Evolutionary conservation across 805 yeast genomes (phyloP).

Genomic region (Saccharomycopsis schoenii): DNA sequence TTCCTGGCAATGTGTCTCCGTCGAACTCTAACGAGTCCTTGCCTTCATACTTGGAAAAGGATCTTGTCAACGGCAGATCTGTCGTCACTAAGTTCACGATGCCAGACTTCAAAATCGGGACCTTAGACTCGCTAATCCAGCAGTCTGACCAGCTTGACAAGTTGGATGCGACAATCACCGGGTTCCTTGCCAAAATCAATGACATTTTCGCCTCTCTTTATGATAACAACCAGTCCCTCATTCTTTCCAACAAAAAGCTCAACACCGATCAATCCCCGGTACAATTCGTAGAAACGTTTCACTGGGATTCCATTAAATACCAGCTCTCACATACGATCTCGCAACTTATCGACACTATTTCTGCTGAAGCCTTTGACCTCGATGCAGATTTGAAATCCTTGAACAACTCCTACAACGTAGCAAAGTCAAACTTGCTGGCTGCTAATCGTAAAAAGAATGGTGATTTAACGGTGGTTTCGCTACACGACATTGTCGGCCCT

Average conservation of each 20-base stretch:
- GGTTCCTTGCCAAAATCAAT: constrained; percentile 60
- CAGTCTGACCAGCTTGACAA: constrained; percentile 85
- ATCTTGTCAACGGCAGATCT: constrained; percentile 47
- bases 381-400: constrained; percentile 78
- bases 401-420: constrained; percentile 66
- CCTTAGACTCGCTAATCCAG: constrained; percentile 82
- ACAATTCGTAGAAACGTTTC: constrained; percentile 62
- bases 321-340: constrained; percentile 62
- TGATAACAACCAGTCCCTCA: constrained; percentile 31
- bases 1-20: constrained; percentile 15
- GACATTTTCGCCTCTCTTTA: constrained; percentile 55
- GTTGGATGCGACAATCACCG: constrained; percentile 66
- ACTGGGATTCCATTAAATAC: constrained; percentile 84
- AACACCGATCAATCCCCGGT: constrained; percentile 42
- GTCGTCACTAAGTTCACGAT: constrained; percentile 49
- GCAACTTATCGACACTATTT: constrained; percentile 58
- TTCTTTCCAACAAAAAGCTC: constrained; percentile 40
- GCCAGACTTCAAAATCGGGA: constrained; percentile 89
- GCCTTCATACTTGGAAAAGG: constrained; percentile 32
- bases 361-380: constrained; percentile 70
- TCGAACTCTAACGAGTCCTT: constrained; percentile 10
- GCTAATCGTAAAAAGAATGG: constrained; percentile 93
- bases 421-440: constrained; percentile 73
- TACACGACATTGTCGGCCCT: constrained; percentile 80
- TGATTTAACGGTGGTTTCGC: constrained; percentile 80